Conservation (phyloP, 2,329 filamentous ascomycete species). For the Exutisphaerella laricina region DNA sequence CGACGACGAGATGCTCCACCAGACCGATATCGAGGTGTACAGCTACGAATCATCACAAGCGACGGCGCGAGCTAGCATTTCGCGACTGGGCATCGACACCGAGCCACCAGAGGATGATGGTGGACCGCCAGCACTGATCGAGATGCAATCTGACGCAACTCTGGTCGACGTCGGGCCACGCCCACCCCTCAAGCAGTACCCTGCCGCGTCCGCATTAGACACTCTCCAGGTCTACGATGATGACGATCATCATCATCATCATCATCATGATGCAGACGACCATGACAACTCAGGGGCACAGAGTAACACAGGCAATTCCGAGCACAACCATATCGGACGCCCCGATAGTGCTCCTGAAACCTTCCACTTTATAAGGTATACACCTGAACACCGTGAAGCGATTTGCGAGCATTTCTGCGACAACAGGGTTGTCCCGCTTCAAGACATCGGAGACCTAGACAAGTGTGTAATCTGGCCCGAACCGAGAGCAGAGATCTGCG, state of each 20-base stretch:
- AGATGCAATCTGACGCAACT: too few species aligned
- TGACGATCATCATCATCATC: background rate
- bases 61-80: background rate
- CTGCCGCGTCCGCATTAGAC: background rate
- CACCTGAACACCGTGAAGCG: background rate
- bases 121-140: too few species aligned
- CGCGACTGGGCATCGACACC: background rate
- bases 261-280: background rate
- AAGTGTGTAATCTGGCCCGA: slow-evolving; percentile 1
- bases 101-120: background rate
- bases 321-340: too few species aligned
- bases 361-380: background rate
- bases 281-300: too few species aligned
- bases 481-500: slow-evolving; percentile 10
- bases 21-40: background rate
- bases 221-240: background rate
- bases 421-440: slow-evolving; percentile 4
- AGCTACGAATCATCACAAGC: background rate
- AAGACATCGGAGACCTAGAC: slow-evolving; percentile 4
- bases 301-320: too few species aligned
- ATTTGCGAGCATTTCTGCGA: background rate
- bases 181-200: background rate
- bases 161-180: background rate
- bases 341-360: background rate
- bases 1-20: background rate